Evolutionary conservation across 257 asterid species (phyloP), one percentile per base, ranked within the genome.

Genomic region (Mentha longifolia): DNA sequence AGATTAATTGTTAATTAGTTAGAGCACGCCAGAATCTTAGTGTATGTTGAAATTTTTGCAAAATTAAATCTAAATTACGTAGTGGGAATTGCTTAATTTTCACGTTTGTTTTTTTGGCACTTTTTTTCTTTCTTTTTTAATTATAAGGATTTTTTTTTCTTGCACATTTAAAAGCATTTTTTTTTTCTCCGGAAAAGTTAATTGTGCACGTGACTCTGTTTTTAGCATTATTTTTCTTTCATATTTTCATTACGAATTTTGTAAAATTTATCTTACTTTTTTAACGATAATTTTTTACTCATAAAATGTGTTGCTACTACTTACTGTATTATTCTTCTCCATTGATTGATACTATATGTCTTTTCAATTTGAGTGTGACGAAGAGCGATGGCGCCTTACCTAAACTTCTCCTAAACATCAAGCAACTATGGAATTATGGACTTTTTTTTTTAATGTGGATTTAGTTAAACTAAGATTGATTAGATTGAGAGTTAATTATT

Each of bases 11-110:
- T 73, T 57, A 76, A 68, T 39, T 72, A 63, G 74, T 79, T 78
- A 78, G 86, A 80, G 96, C 92, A 84, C 88, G 88, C 89, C 85
- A 77, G 86, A 81, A 84, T 87, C 89, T 85, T 76, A 78, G 78
- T 73, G 79, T 72, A 73, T 76, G 73, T 61, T 80, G 28, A 3
- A 52, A 41, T 11, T 12, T 13, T 28, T 25, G 58, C 3, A 19
- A 19, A 15, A 47, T 64, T 59, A 61, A 11, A 62, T 28, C 62
- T 45, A 33, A 28, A 70, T 68, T 70, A 43, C 30, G 45, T 59
- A 55, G 67, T 74, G 70, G 77, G 84, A 78, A 72, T 85, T 83
- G 87, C 87, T 86, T 86, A 76, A 74, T 73, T 83, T 84, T 70
- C 68, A 88, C 81, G 92, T 81, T 76, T 85, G 68, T 78, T 79